Conservation (phyloP, 352 stramenopile genomes). For the Pythium volutum region DNA sequence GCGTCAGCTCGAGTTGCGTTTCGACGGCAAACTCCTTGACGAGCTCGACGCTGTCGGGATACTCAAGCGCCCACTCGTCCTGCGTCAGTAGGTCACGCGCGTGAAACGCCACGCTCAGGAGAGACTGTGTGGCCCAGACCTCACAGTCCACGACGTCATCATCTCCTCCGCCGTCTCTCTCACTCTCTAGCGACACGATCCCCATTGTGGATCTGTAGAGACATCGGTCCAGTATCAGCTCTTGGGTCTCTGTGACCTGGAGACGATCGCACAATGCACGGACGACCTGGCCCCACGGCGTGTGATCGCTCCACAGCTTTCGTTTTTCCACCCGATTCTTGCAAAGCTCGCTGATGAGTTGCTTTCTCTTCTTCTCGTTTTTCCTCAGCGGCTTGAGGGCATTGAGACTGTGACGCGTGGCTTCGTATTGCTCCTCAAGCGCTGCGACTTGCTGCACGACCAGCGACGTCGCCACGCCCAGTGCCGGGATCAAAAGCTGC, state of each 20-base stretch:
- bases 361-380: conserved; percentile 31
- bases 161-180: conserved; percentile 20
- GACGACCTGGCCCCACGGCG: conserved; percentile 36
- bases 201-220: conserved; percentile 36
- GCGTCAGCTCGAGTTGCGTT: conserved; percentile 49
- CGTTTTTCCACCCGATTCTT: conserved; percentile 24
- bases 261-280: conserved; percentile 39
- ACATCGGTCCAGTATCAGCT: conserved; percentile 37
- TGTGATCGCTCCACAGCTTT: conserved; percentile 17
- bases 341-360: conserved; percentile 20
- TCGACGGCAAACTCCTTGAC: conserved; percentile 55
- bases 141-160: conserved; percentile 37
- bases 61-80: conserved; percentile 32
- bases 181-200: conserved; percentile 31
- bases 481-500: conserved; percentile 34
- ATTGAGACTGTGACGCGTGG: not conserved
- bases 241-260: not conserved
- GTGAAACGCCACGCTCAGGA: conserved; percentile 32
- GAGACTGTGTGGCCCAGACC: conserved; percentile 30
- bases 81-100: conserved; percentile 34
- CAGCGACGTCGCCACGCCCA: conserved; percentile 27
- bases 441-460: conserved; percentile 7
- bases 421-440: conserved; percentile 14
- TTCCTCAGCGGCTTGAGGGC: conserved; percentile 23
- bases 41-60: conserved; percentile 51